These are phyloP conservation scores for Tarenaya hassleriana DNA, from an alignment of 345 rosid genomes.

Conservation along the genomic window DNA sequence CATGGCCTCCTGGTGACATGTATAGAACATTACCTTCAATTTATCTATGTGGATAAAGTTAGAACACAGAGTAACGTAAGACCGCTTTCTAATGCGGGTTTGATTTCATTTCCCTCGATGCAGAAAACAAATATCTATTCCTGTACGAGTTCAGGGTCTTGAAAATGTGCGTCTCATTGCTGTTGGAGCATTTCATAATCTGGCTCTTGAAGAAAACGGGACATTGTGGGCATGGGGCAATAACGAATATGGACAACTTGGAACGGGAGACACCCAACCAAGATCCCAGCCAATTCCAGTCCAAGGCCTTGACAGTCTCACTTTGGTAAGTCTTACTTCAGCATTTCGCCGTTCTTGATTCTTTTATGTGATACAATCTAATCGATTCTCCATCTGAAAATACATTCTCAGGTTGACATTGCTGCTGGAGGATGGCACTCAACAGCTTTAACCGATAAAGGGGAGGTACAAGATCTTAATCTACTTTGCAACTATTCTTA, in stretches of 20 bases:
- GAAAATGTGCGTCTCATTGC: conserved; percentile 80
- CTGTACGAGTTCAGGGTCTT: conserved; percentile 97
- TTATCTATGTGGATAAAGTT: not conserved
- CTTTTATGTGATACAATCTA: not conserved
- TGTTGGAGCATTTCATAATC: conserved; percentile 97
- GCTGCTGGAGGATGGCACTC: conserved; percentile 99
- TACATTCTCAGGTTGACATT: conserved; percentile 71
- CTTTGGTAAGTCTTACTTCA: conserved; percentile 50
- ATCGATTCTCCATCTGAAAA: not conserved
- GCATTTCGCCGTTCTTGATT: conserved; percentile 2
- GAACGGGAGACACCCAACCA: conserved; percentile 98
- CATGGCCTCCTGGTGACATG: conserved; percentile 99
- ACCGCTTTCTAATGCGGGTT: not conserved
- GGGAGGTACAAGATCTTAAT: conserved; percentile 54
- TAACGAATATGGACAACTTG: conserved; percentile 99
- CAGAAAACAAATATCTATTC: conserved; percentile 96
- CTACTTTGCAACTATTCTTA: not conserved
- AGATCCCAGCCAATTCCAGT: conserved; percentile 91
- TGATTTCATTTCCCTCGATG: not conserved
- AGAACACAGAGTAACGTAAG: not conserved
- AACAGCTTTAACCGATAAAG: conserved; percentile 70
- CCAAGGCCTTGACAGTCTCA: conserved; percentile 78
- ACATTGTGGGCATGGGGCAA: conserved; percentile 98
- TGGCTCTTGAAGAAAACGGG: conserved; percentile 94
- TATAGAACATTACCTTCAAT: conserved; percentile 24